A percentile compares a stretch with the other conserved stretches of the same genome.
Evolutionary conservation across 352 stramenopile species (phyloP).

Genomic region (Globisporangium mamillatum): DNA sequence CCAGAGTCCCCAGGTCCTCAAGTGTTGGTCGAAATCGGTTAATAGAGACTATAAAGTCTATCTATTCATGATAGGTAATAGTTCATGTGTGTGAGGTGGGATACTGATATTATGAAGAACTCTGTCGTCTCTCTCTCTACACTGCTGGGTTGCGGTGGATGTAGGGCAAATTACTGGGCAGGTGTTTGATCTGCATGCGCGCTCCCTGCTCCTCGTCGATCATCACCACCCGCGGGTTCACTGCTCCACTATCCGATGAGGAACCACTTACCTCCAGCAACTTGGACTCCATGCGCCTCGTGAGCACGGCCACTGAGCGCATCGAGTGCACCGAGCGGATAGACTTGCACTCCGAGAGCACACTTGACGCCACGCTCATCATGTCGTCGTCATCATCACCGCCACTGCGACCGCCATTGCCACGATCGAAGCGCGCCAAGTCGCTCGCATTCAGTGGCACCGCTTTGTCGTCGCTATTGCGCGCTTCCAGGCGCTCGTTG

Average conservation of each 20-base stretch:
- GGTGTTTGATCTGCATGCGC: slow-evolving; percentile 86
- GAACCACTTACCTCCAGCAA: slow-evolving; percentile 27
- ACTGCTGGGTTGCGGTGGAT: slow-evolving; percentile 94
- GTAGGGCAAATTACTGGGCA: slow-evolving; percentile 91
- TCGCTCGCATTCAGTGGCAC: slow-evolving; percentile 52
- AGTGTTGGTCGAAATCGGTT: not conserved
- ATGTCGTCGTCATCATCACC: slow-evolving; percentile 56
- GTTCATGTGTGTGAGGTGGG: not conserved
- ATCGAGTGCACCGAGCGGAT: slow-evolving; percentile 85
- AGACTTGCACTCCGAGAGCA: slow-evolving; percentile 87
- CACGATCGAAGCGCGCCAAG: slow-evolving; percentile 38
- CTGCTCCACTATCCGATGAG: slow-evolving; percentile 22
- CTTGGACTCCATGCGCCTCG: slow-evolving; percentile 72
- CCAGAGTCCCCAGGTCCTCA: not conserved
- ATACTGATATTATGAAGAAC: not conserved
- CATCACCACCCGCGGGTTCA: slow-evolving; percentile 81
- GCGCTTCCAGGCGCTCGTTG: slow-evolving; percentile 72
- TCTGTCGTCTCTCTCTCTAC: slow-evolving; percentile 24
- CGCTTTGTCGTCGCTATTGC: slow-evolving; percentile 52
- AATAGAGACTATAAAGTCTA: not conserved
- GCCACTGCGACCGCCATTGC: slow-evolving; percentile 6
- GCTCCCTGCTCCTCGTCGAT: slow-evolving; percentile 88
- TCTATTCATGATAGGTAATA: not conserved
- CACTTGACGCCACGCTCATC: slow-evolving; percentile 61
- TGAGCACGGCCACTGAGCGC: slow-evolving; percentile 71